These are phyloP conservation scores for Pichia pseudocactophila DNA, from an alignment of 805 yeast genomes.

Conservation along the genomic window DNA sequence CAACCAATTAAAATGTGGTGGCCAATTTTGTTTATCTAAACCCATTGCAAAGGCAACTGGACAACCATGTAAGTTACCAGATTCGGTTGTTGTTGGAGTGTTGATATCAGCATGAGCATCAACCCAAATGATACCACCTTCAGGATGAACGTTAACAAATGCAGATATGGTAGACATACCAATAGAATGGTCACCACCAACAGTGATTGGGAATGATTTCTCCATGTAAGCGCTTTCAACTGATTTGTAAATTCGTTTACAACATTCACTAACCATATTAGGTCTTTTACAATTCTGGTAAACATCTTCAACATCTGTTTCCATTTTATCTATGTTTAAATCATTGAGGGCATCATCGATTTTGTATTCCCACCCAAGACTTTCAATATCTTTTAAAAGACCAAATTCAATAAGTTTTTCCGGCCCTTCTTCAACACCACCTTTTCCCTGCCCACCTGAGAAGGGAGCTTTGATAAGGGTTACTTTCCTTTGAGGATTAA, in stretches of 20 bases:
- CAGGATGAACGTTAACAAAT: slow-evolving; percentile 67
- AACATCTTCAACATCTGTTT: slow-evolving; percentile 40
- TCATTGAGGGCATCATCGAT: slow-evolving; percentile 46
- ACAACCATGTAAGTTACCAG: slow-evolving; percentile 94
- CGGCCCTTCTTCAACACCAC: slow-evolving; percentile 96
- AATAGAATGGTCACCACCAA: slow-evolving; percentile 96
- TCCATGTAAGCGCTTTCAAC: slow-evolving; percentile 43
- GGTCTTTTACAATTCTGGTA: slow-evolving; percentile 60
- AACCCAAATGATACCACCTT: slow-evolving; percentile 88
- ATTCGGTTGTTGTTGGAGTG: slow-evolving; percentile 70
- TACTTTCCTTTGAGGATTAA: slow-evolving; percentile 43
- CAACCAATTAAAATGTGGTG: slow-evolving; percentile 70
- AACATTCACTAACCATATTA: slow-evolving; percentile 64
- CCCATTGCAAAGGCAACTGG: slow-evolving; percentile 91
- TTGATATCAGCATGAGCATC: slow-evolving; percentile 98
- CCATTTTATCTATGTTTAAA: slow-evolving; percentile 35
- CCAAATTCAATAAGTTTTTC: slow-evolving; percentile 67
- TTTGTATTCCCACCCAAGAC: slow-evolving; percentile 63
- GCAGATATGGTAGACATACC: slow-evolving; percentile 92
- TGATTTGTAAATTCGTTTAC: slow-evolving; percentile 52
- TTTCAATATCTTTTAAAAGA: slow-evolving; percentile 48
- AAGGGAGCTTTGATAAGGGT: slow-evolving; percentile 87
- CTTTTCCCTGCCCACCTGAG: slow-evolving; percentile 90
- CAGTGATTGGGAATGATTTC: slow-evolving; percentile 60
- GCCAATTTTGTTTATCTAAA: slow-evolving; percentile 55